phyloP scores from a whole-genome alignment of 2,329 filamentous ascomycete species.

The Neopestalotiopsis sp. region DNA sequence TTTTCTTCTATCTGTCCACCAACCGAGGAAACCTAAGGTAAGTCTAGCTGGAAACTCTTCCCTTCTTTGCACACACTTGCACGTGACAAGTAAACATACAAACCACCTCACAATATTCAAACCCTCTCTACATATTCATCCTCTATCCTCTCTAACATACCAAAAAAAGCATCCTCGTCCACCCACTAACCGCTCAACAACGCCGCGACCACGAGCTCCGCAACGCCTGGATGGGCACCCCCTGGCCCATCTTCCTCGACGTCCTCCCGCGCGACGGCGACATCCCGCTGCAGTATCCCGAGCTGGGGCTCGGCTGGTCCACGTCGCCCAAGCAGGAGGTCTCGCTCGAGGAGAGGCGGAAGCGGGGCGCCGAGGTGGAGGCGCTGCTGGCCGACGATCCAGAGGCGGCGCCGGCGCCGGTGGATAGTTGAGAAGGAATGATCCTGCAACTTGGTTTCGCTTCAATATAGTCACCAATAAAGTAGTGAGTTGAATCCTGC shows the following conservation, averaged over 20 bases:
- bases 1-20: slow-evolving; percentile 39
- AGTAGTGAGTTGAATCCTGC: too few species aligned
- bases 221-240: slow-evolving; percentile 39
- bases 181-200: slow-evolving; percentile 36
- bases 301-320: slow-evolving; percentile 37
- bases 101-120: neutral
- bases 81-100: too few species aligned
- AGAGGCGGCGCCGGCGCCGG: slow-evolving; percentile 37
- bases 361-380: slow-evolving; percentile 34
- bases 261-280: slow-evolving; percentile 31
- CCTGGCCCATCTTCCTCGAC: slow-evolving; percentile 40
- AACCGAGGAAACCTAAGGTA: slow-evolving; percentile 37
- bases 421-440: slow-evolving; percentile 20
- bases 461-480: too few species aligned
- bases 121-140: neutral
- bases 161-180: slow-evolving; percentile 33
- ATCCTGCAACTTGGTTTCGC: too few species aligned
- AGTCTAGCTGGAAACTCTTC: slow-evolving; percentile 10
- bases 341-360: slow-evolving; percentile 36
- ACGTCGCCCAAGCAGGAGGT: slow-evolving; percentile 31
- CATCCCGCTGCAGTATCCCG: slow-evolving; percentile 37
- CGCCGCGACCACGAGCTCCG: slow-evolving; percentile 38
- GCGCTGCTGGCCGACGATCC: slow-evolving; percentile 33
- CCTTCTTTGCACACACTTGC: too few species aligned
- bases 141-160: neutral